Evolutionary conservation across 2,329 filamentous ascomycete species (phyloP).

Genomic region (Annulohypoxylon truncatum): DNA sequence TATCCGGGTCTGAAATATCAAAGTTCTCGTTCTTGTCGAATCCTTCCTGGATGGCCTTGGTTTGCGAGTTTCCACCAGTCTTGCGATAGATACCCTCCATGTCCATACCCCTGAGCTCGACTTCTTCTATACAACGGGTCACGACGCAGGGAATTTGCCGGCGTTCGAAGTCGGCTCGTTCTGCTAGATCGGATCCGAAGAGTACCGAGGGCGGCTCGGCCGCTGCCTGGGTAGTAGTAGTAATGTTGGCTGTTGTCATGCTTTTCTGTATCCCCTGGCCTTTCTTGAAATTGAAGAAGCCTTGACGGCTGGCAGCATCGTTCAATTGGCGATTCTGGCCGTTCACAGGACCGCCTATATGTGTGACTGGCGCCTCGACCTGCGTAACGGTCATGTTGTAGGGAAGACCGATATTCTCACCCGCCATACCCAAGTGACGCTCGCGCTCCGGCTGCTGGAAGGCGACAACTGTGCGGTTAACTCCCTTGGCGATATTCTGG

Average conservation of each 20-base stretch:
- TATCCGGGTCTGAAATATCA: constrained; percentile 91
- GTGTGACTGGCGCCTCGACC: constrained; percentile 59
- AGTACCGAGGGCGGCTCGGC: constrained; percentile 70
- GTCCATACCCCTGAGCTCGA: constrained; percentile 96
- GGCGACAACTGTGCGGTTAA: constrained; percentile 89
- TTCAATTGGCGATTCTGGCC: constrained; percentile 50
- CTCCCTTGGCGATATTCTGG: constrained; percentile 92
- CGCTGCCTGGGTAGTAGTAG: constrained; percentile 50
- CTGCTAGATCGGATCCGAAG: constrained; percentile 89
- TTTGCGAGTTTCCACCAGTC: constrained; percentile 90
- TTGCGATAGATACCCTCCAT: constrained; percentile 98
- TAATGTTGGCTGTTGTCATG: constrained; percentile 57
- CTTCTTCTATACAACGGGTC: constrained; percentile 94
- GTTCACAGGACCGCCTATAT: constrained; percentile 45
- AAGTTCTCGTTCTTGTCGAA: constrained; percentile 89
- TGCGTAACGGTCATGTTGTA: constrained; percentile 75
- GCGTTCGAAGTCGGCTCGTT: constrained; percentile 88
- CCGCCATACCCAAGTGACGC: constrained; percentile 63
- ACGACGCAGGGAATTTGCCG: constrained; percentile 91
- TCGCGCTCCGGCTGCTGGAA: constrained; percentile 71
- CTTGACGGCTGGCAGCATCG: constrained; percentile 60
- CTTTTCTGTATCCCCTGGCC: constrained; percentile 65
- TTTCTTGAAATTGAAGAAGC: constrained; percentile 73
- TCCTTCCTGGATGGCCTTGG: constrained; percentile 89
- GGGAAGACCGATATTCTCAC: constrained; percentile 75